phyloP scores from a whole-genome alignment of 495 filamentous ascomycete species.

The Penicillium malachiteum region DNA sequence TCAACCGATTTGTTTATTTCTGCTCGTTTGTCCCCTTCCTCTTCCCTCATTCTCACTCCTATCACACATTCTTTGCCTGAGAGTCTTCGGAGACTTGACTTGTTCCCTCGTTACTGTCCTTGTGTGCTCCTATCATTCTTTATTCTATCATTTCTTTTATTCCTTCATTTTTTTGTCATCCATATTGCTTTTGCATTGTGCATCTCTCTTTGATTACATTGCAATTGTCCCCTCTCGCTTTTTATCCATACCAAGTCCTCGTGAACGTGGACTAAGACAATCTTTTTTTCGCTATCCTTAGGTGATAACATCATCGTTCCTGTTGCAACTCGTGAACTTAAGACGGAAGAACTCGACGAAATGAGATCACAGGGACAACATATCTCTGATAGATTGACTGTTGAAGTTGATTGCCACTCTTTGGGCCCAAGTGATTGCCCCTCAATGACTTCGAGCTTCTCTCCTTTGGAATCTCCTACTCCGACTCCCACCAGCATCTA shows the following conservation, averaged over 20 bases:
- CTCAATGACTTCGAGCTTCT: conserved; percentile 48
- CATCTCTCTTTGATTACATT: conserved; percentile 4
- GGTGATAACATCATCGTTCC: conserved; percentile 30
- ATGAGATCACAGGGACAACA: conserved; percentile 43
- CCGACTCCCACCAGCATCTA: conserved; percentile 47
- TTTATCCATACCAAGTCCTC: conserved; percentile 3
- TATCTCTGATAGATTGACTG: conserved; percentile 42
- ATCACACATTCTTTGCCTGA: conserved; percentile 27
- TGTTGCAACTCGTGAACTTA: conserved; percentile 24
- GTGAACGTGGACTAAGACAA: background rate
- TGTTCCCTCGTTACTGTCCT: conserved; percentile 13
- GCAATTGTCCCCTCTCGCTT: conserved; percentile 2
- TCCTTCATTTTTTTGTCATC: conserved; percentile 11
- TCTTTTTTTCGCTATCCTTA: conserved; percentile 6
- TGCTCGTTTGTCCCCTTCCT: conserved; percentile 25
- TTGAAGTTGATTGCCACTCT: conserved; percentile 45
- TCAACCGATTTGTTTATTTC: conserved; percentile 47
- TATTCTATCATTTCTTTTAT: conserved; percentile 13
- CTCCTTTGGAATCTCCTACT: conserved; percentile 45
- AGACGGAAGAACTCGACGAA: conserved; percentile 32
- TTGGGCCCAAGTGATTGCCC: conserved; percentile 46
- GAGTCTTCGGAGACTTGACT: conserved; percentile 1
- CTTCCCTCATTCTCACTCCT: conserved; percentile 18
- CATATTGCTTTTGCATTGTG: conserved; percentile 6
- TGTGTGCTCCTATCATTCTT: conserved; percentile 10